Evolutionary conservation across 1,284 basidiomycete species (phyloP).

Genomic region (Flammula alnicola): DNA sequence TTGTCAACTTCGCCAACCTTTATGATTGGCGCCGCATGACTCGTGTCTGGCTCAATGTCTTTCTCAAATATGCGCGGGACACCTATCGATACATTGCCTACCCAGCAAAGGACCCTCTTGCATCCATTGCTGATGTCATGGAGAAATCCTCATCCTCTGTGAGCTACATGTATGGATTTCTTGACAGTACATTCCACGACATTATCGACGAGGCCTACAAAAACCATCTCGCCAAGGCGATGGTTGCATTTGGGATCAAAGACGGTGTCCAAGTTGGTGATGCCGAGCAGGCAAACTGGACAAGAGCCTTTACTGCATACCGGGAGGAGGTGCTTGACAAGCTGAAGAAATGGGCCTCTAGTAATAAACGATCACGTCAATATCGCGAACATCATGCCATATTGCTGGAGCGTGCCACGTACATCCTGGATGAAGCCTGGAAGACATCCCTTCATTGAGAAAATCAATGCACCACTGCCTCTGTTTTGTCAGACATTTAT

Average conservation of each 20-base stretch:
- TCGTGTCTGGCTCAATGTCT: not conserved
- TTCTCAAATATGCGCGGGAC: not conserved
- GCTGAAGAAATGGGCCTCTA: not conserved
- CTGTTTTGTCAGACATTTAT: too few relatives aligned
- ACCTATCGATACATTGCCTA: not conserved
- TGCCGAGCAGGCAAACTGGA: not conserved
- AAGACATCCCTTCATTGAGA: too few relatives aligned
- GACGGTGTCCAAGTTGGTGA: not conserved
- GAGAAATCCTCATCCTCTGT: not conserved
- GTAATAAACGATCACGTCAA: not conserved
- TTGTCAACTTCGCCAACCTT: not conserved
- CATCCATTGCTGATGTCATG: not conserved
- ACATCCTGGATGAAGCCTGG: not conserved
- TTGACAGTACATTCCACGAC: not conserved
- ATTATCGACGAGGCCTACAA: not conserved
- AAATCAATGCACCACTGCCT: too few relatives aligned
- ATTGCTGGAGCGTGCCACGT: not conserved
- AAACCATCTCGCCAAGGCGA: not conserved
- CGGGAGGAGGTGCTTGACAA: not conserved
- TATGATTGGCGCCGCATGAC: not conserved
- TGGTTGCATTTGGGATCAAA: not conserved
- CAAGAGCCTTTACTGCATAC: not conserved
- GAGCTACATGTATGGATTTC: not conserved
- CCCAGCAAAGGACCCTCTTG: not conserved
- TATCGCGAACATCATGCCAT: not conserved